Percentiles rank a stretch among this genome's conserved stretches.
These are phyloP conservation scores for Candida nonsorbophila DNA, from an alignment of 805 yeast genomes.

Conservation along the genomic window DNA sequence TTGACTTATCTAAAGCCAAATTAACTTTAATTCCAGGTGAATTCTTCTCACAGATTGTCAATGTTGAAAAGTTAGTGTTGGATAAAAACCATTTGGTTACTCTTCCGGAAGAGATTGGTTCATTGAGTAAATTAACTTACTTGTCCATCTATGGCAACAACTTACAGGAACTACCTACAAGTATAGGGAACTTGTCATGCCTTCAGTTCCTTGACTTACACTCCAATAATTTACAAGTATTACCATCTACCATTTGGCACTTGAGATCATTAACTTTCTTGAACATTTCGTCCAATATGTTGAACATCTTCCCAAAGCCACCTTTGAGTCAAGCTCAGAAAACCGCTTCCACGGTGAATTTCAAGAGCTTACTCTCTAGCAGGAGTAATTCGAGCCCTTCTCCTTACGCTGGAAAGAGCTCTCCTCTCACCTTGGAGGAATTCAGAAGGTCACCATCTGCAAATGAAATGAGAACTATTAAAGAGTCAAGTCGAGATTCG, in stretches of 20 bases:
- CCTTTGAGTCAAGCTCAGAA: constrained; percentile 27
- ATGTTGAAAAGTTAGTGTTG: constrained; percentile 65
- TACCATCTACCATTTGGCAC: constrained; percentile 67
- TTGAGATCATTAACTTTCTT: constrained; percentile 50
- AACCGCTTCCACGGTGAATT: constrained; percentile 24
- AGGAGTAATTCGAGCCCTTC: too few relatives aligned
- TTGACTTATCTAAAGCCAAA: constrained; percentile 80
- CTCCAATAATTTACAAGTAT: constrained; percentile 68
- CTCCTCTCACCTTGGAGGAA: too few relatives aligned
- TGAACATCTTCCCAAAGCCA: constrained; percentile 56
- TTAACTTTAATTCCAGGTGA: constrained; percentile 66
- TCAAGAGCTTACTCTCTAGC: too few relatives aligned
- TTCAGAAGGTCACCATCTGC: too few relatives aligned
- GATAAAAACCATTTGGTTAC: constrained; percentile 79
- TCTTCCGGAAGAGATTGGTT: constrained; percentile 65
- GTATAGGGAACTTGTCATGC: constrained; percentile 54
- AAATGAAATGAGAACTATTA: too few relatives aligned
- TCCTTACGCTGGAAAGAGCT: too few relatives aligned
- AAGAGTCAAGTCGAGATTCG: background rate
- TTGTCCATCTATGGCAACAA: constrained; percentile 74
- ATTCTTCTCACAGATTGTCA: constrained; percentile 56
- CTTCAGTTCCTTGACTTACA: constrained; percentile 74
- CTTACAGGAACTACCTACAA: constrained; percentile 62
- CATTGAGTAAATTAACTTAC: constrained; percentile 52
- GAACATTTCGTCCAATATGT: constrained; percentile 70